A percentile compares a stretch with the other conserved stretches of the same genome.
Conservation (phyloP, 1,284 basidiomycete genomes). For the Entoloma clypeatum region DNA sequence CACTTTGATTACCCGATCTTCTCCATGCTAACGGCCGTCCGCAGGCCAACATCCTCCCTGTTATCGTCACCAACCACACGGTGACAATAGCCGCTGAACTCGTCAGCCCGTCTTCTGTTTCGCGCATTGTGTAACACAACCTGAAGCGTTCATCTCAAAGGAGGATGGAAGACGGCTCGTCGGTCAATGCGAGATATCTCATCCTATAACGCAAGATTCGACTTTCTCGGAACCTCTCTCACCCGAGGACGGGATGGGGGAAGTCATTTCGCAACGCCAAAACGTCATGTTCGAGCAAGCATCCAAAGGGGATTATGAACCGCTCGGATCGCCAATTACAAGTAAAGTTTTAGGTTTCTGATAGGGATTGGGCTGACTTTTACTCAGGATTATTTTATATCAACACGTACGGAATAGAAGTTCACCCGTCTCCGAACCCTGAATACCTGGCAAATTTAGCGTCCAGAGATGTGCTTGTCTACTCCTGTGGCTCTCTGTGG, state of each 20-base stretch:
- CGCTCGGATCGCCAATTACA: conserved; percentile 61
- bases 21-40: conserved; percentile 13
- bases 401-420: conserved; percentile 89
- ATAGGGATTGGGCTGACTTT: conserved; percentile 3
- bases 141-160: conserved; percentile 34
- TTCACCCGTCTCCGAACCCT: conserved; percentile 84
- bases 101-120: conserved; percentile 42
- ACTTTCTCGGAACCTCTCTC: conserved; percentile 35
- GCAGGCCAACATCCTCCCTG: conserved; percentile 81
- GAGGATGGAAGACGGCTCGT: conserved; percentile 78
- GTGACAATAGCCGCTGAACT: conserved; percentile 97
- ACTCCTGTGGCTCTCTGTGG: conserved; percentile 92
- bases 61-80: conserved; percentile 92
- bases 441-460: conserved; percentile 71
- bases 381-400: conserved; percentile 81
- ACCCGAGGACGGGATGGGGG: conserved; percentile 51
- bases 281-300: conserved; percentile 70
- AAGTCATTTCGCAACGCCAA: conserved; percentile 40
- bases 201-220: conserved; percentile 59
- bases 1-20: conserved; percentile 22
- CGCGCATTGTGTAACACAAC: conserved; percentile 8
- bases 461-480: conserved; percentile 73
- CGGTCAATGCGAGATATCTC: conserved; percentile 97
- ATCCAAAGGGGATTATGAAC: conserved; percentile 51
- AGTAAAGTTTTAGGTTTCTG: conserved; percentile 42